Base-by-base conservation (phyloP, 352 stramenopile genomes). In the Pythium phragmiticola region DNA sequence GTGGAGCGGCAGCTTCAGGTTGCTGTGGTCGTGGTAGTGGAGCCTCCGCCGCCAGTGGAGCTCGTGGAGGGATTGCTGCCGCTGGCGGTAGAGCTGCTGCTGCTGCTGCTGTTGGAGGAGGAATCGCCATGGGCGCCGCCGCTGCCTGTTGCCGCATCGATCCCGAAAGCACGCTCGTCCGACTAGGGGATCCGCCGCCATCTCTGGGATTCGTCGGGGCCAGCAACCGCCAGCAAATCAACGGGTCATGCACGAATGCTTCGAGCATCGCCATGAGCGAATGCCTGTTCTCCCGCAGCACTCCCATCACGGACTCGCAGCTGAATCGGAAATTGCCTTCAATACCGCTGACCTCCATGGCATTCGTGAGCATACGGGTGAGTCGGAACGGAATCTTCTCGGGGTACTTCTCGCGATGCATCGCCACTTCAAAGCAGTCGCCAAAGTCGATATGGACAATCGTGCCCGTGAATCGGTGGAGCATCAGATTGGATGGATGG, bases 381-480 rank as follows among this genome's bases (percentile, higher is more conserved):
- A 99, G 83, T 17, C 98, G 95, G 80, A 99, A 99, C n/a, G 98
- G 98, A 34, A 99, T 97, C 66, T 97, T 99, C 74, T 99, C 98
- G 0, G 98, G 98, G 67, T 98, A 99, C 74, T 99, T 99, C 51
- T 99, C 97, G 46, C 98, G 88, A 57, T 99, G 92, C 96, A 99
- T 99, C 26, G 97, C 97, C 39, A 99, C 98, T 82, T 99, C 98
- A 73, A 99, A 99, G 55, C 87, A 96, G 70, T 99, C 96, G 37
- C 96, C 96, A 74, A 99, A 99, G 67, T 99, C 96, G 65, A 99
- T 99, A 74, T 99, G 98, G 30, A 99, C 80, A 28, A 99, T 89
- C 76, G 98, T 98, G n/a, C 98, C 98, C 54, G 95, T 99, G 28
- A 98, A 81, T 59, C 98, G 88, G 76, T 99, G 96, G 0, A 99